Percentiles rank a stretch among this genome's conserved stretches.
phyloP scores from a whole-genome alignment of 1,284 basidiomycete species.

The Malassezia cuniculi region DNA sequence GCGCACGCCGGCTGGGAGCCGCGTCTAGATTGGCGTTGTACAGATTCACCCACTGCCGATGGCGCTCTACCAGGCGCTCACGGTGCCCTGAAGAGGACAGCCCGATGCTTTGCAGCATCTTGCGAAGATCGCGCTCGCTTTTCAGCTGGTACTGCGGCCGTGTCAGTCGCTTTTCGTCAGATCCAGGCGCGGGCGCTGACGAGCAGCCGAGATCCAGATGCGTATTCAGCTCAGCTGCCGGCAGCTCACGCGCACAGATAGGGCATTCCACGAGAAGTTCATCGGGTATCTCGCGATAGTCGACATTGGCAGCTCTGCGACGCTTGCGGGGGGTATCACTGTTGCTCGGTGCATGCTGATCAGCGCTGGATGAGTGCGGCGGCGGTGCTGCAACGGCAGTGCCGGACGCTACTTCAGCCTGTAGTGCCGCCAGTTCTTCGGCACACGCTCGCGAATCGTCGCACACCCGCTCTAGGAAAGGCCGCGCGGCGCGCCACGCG shows the following conservation, averaged over 20 bases:
- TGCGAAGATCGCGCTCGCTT: constrained; percentile 28
- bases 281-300: constrained; percentile 15
- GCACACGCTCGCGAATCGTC: background rate
- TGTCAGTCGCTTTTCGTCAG: constrained; percentile 20
- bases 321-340: background rate
- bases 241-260: constrained; percentile 29
- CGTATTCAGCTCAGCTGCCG: constrained; percentile 25
- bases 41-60: constrained; percentile 39
- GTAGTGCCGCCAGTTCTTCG: background rate
- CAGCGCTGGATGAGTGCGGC: constrained; percentile 2
- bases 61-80: constrained; percentile 27
- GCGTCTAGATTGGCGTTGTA: constrained; percentile 42
- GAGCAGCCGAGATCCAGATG: constrained; percentile 34
- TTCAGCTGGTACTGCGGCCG: constrained; percentile 32
- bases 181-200: constrained; percentile 15
- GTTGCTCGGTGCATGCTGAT: constrained; percentile 11
- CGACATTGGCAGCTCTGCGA: background rate
- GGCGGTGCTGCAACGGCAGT: background rate
- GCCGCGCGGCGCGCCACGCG: constrained; percentile 25
- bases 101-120: constrained; percentile 20
- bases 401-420: background rate
- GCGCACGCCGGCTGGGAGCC: constrained; percentile 19
- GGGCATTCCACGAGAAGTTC: constrained; percentile 26
- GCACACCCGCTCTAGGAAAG: background rate
- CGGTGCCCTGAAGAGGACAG: constrained; percentile 22